phyloP scores from a whole-genome alignment of 345 rosid genomes.

The Jatropha curcas region DNA sequence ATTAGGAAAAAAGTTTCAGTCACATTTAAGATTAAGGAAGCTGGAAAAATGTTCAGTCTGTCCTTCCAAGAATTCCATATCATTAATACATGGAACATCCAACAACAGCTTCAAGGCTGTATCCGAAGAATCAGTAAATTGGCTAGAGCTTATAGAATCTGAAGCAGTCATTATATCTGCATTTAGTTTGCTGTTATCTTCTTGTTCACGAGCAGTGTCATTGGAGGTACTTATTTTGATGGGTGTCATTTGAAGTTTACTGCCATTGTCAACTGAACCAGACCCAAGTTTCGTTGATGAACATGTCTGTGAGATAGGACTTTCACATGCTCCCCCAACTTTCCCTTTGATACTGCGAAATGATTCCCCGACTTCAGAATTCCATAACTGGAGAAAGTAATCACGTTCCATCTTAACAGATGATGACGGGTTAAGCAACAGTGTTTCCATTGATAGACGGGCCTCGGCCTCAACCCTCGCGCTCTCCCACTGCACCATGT shows the following conservation, averaged over 20 bases:
- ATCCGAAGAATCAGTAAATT: conserved; percentile 30
- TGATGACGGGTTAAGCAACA: conserved; percentile 11
- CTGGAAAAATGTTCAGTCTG: conserved; percentile 13
- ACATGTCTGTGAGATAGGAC: conserved; percentile 10
- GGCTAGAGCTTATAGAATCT: conserved; percentile 30
- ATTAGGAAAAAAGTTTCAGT: conserved; percentile 5
- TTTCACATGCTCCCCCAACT: conserved; percentile 14
- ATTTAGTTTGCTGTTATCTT: conserved; percentile 16
- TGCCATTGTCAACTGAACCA: conserved; percentile 10
- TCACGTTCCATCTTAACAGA: conserved; percentile 18
- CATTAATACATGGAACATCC: conserved; percentile 24
- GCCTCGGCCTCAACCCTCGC: conserved; percentile 37
- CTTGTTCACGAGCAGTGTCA: conserved; percentile 16
- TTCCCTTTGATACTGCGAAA: conserved; percentile 22
- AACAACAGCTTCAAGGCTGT: conserved; percentile 29
- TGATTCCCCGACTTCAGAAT: conserved; percentile 38
- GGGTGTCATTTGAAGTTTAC: conserved; percentile 7
- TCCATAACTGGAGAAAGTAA: conserved; percentile 35
- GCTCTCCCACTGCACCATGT: conserved; percentile 28
- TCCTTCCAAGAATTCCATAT: conserved; percentile 29
- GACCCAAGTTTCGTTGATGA: conserved; percentile 14
- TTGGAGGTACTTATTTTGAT: background rate
- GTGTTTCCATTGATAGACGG: conserved; percentile 26
- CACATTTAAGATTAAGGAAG: conserved; percentile 20
- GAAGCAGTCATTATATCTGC: conserved; percentile 18